Evolutionary conservation across 1,139 yeast species (phyloP), one percentile per base, ranked within the genome.

Genomic region (Nakaseomyces uthaithaninus): DNA sequence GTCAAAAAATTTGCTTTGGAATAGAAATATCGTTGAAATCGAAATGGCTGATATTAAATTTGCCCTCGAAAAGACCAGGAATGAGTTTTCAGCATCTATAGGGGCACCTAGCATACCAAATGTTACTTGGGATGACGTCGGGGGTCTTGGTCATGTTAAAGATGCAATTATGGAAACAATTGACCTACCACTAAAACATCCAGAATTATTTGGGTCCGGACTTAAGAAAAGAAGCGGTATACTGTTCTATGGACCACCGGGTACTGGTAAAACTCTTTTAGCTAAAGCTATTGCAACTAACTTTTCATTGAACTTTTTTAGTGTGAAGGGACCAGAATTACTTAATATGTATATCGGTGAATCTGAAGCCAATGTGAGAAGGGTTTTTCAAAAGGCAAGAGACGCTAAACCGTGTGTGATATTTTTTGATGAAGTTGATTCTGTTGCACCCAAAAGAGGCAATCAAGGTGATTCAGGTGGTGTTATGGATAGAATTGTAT

Each of bases 381-480:
- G 87, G 42, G 95, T 91, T 7, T 91, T 91, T 63, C 95, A 89
- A 62, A 77, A 75, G 50, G 97, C 97, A 0, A 69, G 97, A 45
- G 97, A 91, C 62, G 95, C 97, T 11, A 83, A 82, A 56, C 98
- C 98, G 1, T 91, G 98, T 69, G 95, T 91, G 26, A 89, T 91
- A 27, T 91, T 91, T 61, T 91, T 91, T 56, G 98, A 91, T 65
- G 98, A 91, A 63, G 73, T 91, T 63, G 98, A 91, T 64, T 87
- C 96, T 2, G 95, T 89, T 2, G 98, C 98, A 0, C 97, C 97
- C 1, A 89, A 91, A 60, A 77, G 97, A 66, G 97, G 97, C 33
- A 89, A 91, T 59, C 96, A 89, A 58, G 97, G 97, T 25, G 97
- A 91, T 62, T 86, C 96, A 2, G 97, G 97, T 18, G 97, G 97